Evolutionary conservation across 805 yeast genomes (phyloP), one percentile per base, ranked within the genome.

Genomic region (Sugiyamaella boreocaroliniensis): DNA sequence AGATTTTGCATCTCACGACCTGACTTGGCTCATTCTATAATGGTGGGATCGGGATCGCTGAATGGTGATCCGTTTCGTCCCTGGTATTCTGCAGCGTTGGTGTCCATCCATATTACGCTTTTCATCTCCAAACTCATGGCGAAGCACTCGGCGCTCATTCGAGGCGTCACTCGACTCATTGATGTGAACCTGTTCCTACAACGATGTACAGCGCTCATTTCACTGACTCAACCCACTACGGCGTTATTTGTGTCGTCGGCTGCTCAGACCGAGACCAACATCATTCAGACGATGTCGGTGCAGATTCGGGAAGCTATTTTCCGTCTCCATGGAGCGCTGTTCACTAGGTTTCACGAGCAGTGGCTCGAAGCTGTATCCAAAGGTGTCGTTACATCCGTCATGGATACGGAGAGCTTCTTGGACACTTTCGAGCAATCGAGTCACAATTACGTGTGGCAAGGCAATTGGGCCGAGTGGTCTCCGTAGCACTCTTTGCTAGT

Each of bases 1-100:
- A 40, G 42, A 14, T 57, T 65, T 48, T 64, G 69, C 53, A 47
- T 41, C 1, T 10, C 47, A 18, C 18, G 50, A 29, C 47, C 64
- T 14, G 52, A 40, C 1, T 41, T 29, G n/a, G 57, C 61, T 4
- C 50, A 26, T 8, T 18, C 29, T 12, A 19, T 66, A 3, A 49
- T 58, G 10, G 26, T 18, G 1, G 64, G 66, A 43, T 65, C 69
- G 2, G 65, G 66, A 8, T 64, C 67, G 1, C 32, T 47, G 5
- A 51, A 51, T 9, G 48, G 32, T 20, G 48, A 22, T 10, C 53
- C 48, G n/a, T 41, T 32, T 12, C 55, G 54, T 20, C 64, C 64
- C 9, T 68, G 71, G 70, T 68, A 68, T 49, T 61, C 69, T 5
- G 47, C 61, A n/a, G 71, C 70, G 2, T 56, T 68, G 19, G 64